Percentiles rank a stretch among this genome's conserved stretches.
Evolutionary conservation across 2,329 filamentous ascomycete genomes (phyloP).

Genomic region (Emydomyces testavorans): DNA sequence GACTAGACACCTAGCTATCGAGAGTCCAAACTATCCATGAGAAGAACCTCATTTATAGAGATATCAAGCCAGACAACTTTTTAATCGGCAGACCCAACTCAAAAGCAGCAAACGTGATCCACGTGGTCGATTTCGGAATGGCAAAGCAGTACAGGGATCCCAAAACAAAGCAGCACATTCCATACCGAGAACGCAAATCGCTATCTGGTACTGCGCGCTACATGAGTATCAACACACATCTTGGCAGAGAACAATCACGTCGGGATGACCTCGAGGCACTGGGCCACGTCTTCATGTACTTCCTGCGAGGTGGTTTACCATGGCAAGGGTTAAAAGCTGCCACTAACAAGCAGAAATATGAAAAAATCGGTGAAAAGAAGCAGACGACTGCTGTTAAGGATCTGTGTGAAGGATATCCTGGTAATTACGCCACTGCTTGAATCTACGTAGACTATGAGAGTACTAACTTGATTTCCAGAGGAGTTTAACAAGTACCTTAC

Average conservation of each 20-base stretch:
- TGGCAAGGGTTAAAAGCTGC: slow-evolving; percentile 59
- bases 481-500: slow-evolving; percentile 97
- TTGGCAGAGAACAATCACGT: slow-evolving; percentile 90
- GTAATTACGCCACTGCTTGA: slow-evolving; percentile 29
- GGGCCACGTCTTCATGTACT: slow-evolving; percentile 60
- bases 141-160: slow-evolving; percentile 98
- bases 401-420: slow-evolving; percentile 85
- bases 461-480: slow-evolving; percentile 42
- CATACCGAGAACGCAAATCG: slow-evolving; percentile 92
- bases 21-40: slow-evolving; percentile 92
- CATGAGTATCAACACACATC: slow-evolving; percentile 99
- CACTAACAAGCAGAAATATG: slow-evolving; percentile 91
- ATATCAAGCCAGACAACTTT: slow-evolving; percentile 99
- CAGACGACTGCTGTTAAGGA: slow-evolving; percentile 96
- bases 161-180: slow-evolving; percentile 98
- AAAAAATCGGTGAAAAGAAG: slow-evolving; percentile 99
- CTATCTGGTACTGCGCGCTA: slow-evolving; percentile 93
- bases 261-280: slow-evolving; percentile 88
- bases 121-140: slow-evolving; percentile 99
- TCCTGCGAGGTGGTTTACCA: slow-evolving; percentile 53
- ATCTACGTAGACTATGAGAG: background rate
- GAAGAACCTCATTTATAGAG: slow-evolving; percentile 97
- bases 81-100: slow-evolving; percentile 84
- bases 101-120: slow-evolving; percentile 94
- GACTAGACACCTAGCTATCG: slow-evolving; percentile 51